Base-by-base conservation (phyloP, 2,329 filamentous ascomycete species). In the Aspergillus clavatus region DNA sequence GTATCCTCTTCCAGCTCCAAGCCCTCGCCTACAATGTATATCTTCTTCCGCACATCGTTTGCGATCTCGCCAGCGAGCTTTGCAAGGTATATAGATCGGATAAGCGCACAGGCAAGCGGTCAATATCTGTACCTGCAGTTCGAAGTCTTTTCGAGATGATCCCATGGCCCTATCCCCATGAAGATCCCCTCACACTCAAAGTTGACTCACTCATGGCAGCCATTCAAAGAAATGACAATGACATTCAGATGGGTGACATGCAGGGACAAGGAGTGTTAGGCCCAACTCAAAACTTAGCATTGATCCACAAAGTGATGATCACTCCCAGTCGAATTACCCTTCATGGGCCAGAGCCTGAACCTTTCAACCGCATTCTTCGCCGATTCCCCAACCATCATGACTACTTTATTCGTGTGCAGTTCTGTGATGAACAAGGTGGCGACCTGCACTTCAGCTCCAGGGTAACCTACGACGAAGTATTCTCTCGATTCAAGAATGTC, bases 21-120 rank as follows among this genome's bases (percentile, higher is more conserved):
- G 75, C 74, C 7, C 66, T 89, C 6, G 79, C 81, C 0, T 71
- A 76, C 52, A 84, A 85, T 53, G 79, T 77, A 10, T 81, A 77
- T 45, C 70, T 89, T 1, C 70, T 78, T 16, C 84, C 86, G 0
- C 52, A 57, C 0, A 76, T 67, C 0, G 78, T 81, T 0, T 33
- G 69, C 0, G 51, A 57, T 0, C 56, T 87, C 3, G 57, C 81
- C 0, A 56, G 63, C 0, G 48, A 68, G 1, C 65, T 85, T 1
- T 58, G 63, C 3, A 31, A 51, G 0, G 51, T 71, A 0, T 63
- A 57, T 38, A 33, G 63, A 46, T 16, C 60, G 31, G 40, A 58
- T 38, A 41, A 61, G 38, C 10, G 51, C 46, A 8, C 60, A 47
- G 2, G 52, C 46, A 21, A 61, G 58, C 14, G 70, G 1, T 36